A percentile compares a stretch with the other conserved stretches of the same genome.
These are phyloP conservation scores for Lenwebbia sp. DNA, from an alignment of 345 rosid species.

Conservation along the genomic window DNA sequence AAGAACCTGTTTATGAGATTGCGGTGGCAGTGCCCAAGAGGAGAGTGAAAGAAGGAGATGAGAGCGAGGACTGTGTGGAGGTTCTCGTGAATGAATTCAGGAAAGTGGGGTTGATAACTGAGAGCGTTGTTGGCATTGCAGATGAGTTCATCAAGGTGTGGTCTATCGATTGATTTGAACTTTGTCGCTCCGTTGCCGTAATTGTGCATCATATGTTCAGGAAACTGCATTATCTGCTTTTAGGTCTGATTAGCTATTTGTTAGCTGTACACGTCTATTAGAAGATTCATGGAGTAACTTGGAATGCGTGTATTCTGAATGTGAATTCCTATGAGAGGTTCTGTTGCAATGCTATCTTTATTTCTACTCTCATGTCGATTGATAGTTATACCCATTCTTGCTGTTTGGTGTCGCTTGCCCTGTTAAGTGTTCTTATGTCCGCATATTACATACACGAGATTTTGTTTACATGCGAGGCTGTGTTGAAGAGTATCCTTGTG, in stretches of 20 bases:
- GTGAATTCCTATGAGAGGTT: neutral
- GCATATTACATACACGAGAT: neutral
- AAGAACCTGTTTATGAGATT: constrained; percentile 48
- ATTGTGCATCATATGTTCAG: neutral
- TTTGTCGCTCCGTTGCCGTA: neutral
- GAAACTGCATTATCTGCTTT: neutral
- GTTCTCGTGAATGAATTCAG: constrained; percentile 48
- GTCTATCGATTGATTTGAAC: neutral
- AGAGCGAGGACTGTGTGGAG: constrained; percentile 46
- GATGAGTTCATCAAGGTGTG: constrained; percentile 73
- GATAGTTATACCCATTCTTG: neutral
- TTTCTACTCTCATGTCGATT: neutral
- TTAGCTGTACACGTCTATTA: neutral
- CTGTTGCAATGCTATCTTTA: neutral
- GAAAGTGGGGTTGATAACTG: constrained; percentile 53
- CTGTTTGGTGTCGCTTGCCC: neutral
- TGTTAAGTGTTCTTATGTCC: neutral
- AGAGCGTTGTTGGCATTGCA: constrained; percentile 56
- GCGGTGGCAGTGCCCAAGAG: constrained; percentile 63
- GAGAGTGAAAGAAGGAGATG: constrained; percentile 27
- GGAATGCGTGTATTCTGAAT: neutral
- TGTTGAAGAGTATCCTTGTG: neutral
- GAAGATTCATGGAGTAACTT: neutral
- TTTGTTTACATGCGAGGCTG: neutral
- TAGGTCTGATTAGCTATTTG: neutral